Percentiles rank a stretch among this genome's conserved stretches.
Conservation (phyloP, 1,284 basidiomycete genomes). For the Cystobasidium sp. region DNA sequence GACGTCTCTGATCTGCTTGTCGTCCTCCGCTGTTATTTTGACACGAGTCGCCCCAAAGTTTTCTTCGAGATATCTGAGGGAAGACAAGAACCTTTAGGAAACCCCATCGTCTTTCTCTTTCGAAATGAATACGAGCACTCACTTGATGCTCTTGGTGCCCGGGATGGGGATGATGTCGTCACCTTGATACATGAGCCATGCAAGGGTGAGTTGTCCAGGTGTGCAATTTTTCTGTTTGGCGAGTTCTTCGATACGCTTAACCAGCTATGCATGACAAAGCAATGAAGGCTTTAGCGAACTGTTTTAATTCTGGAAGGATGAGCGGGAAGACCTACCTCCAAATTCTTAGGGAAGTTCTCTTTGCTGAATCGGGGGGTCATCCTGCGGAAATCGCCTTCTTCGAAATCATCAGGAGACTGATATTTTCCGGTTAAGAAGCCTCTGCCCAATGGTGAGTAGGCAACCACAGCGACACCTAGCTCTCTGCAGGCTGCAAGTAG, state of each 20-base stretch:
- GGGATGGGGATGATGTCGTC: conserved; percentile 60
- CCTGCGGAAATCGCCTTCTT: conserved; percentile 61
- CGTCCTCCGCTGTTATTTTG: conserved; percentile 45
- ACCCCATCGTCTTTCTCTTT: too few species aligned
- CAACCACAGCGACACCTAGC: conserved; percentile 62
- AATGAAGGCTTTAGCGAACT: too few species aligned
- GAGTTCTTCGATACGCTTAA: conserved; percentile 60
- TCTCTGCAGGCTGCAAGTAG: conserved; percentile 57
- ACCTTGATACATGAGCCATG: conserved; percentile 67
- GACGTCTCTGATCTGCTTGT: conserved; percentile 47
- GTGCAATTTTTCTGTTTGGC: conserved; percentile 62
- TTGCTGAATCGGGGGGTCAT: conserved; percentile 36
- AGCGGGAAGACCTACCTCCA: too few species aligned
- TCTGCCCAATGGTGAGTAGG: conserved; percentile 69
- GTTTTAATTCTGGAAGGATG: too few species aligned
- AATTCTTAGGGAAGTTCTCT: conserved; percentile 65
- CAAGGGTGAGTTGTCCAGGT: conserved; percentile 64
- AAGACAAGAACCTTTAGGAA: too few species aligned
- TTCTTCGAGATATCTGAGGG: conserved; percentile 18
- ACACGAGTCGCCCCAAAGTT: conserved; percentile 45
- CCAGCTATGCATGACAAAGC: too few species aligned
- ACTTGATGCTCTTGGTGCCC: conserved; percentile 45
- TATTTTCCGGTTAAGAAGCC: conserved; percentile 67
- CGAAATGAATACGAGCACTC: too few species aligned
- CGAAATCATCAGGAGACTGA: conserved; percentile 63